Percentiles rank a stretch among this genome's conserved stretches.
Evolutionary conservation across 2,329 filamentous ascomycete species (phyloP).

Genomic region (Fusarium sarcochroum): DNA sequence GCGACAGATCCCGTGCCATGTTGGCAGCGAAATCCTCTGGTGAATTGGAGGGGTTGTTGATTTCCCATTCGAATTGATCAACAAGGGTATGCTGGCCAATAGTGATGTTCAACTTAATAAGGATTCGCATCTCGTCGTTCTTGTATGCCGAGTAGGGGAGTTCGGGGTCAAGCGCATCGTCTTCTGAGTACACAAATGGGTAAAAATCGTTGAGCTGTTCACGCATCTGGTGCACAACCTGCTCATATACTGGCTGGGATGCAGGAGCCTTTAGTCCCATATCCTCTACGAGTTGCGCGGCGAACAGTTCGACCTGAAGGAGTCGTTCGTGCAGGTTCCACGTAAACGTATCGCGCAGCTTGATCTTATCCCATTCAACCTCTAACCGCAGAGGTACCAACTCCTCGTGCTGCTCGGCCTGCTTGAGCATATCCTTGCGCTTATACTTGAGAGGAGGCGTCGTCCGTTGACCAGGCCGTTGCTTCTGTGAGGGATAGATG

Average conservation of each 20-base stretch:
- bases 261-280: conserved; percentile 83
- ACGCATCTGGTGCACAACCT: conserved; percentile 77
- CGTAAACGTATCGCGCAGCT: conserved; percentile 96
- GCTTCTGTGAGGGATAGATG: conserved; percentile 84
- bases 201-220: conserved; percentile 96
- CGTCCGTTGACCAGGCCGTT: conserved; percentile 81
- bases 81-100: conserved; percentile 94
- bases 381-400: conserved; percentile 92
- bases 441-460: conserved; percentile 80
- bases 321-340: conserved; percentile 97
- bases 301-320: conserved; percentile 84
- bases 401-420: conserved; percentile 92
- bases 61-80: conserved; percentile 99
- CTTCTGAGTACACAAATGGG: conserved; percentile 89
- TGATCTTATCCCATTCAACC: conserved; percentile 95
- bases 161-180: conserved; percentile 90
- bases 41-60: conserved; percentile 94
- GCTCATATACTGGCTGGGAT: conserved; percentile 72
- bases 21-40: conserved; percentile 93
- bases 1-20: conserved; percentile 90
- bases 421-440: conserved; percentile 84
- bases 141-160: conserved; percentile 95
- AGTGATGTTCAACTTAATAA: conserved; percentile 97
- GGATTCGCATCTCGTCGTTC: conserved; percentile 97
- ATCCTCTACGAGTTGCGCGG: conserved; percentile 91